Evolutionary conservation across 139 green algal species (phyloP).

Genomic region (Volvox reticuliferus): DNA sequence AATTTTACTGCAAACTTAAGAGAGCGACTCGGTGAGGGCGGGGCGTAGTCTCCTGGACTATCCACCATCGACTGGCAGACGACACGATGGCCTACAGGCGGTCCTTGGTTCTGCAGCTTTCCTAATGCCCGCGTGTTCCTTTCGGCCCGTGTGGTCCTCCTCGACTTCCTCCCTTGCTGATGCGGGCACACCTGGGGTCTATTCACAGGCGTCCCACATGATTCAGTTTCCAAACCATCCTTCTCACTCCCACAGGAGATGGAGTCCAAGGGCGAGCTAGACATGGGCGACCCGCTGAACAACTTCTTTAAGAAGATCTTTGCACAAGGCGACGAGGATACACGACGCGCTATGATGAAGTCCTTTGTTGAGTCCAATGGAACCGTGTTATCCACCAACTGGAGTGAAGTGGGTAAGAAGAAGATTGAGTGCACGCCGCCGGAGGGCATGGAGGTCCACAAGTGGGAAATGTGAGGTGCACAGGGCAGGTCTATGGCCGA

Average conservation of each 20-base stretch:
- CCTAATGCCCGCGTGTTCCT: too few relatives aligned
- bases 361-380: conserved; percentile 89
- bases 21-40: too few relatives aligned
- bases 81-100: too few relatives aligned
- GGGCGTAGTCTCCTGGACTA: too few relatives aligned
- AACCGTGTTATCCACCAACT: conserved; percentile 97
- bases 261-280: conserved; percentile 75
- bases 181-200: too few relatives aligned
- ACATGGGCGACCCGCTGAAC: conserved; percentile 68
- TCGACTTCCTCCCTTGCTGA: too few relatives aligned
- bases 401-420: conserved; percentile 91
- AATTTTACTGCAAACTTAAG: too few relatives aligned
- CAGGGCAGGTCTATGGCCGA: not conserved
- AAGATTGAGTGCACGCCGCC: conserved; percentile 78
- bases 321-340: conserved; percentile 60
- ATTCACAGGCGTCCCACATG: too few relatives aligned
- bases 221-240: too few relatives aligned
- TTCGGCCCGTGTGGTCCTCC: too few relatives aligned
- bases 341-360: conserved; percentile 97
- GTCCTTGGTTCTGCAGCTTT: too few relatives aligned
- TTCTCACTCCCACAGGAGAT: conserved; percentile 44
- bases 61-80: too few relatives aligned
- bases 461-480: conserved; percentile 61
- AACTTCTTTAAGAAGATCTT: conserved; percentile 82
- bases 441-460: conserved; percentile 76